Evolutionary conservation across 495 filamentous ascomycete genomes (phyloP).

Genomic region (Sordaria brevicollis): DNA sequence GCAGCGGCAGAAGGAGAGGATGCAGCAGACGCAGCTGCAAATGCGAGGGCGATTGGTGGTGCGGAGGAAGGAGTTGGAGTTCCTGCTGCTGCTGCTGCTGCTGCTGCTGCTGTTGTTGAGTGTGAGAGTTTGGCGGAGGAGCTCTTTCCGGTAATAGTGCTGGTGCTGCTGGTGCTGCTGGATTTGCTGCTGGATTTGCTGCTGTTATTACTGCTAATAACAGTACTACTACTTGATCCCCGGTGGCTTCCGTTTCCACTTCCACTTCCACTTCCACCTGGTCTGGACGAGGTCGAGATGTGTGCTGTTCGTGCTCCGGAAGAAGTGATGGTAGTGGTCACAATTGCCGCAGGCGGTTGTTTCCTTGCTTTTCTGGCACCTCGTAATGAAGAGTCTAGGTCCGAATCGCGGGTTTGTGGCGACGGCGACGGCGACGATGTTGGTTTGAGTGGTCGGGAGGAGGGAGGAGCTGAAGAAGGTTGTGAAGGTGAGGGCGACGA

Average conservation of each 20-base stretch:
- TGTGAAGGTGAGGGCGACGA: not conserved
- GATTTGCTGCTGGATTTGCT: conserved; percentile 3
- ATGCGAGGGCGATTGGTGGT: not conserved
- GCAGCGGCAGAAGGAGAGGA: not conserved
- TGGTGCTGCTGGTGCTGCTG: not conserved
- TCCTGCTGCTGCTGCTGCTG: conserved; percentile 10
- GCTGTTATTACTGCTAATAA: not conserved
- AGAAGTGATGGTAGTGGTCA: conserved; percentile 19
- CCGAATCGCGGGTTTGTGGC: not conserved
- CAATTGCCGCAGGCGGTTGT: conserved; percentile 20
- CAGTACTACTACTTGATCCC: not conserved
- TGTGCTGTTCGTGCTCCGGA: conserved; percentile 17
- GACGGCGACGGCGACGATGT: not conserved
- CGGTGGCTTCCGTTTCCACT: not conserved
- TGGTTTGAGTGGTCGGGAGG: not conserved
- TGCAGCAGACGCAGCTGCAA: not conserved
- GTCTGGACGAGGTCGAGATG: conserved; percentile 14
- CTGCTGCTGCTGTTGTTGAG: not conserved
- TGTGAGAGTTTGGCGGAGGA: not conserved
- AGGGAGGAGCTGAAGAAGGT: not conserved
- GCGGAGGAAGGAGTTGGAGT: conserved; percentile 11
- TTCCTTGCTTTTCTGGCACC: conserved; percentile 1
- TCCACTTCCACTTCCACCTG: no score
- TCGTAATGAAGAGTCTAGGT: not conserved
- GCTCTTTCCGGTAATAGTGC: not conserved